These are phyloP conservation scores for Aspergillus coremiiformis DNA, from an alignment of 495 filamentous ascomycete species.

Conservation along the genomic window DNA sequence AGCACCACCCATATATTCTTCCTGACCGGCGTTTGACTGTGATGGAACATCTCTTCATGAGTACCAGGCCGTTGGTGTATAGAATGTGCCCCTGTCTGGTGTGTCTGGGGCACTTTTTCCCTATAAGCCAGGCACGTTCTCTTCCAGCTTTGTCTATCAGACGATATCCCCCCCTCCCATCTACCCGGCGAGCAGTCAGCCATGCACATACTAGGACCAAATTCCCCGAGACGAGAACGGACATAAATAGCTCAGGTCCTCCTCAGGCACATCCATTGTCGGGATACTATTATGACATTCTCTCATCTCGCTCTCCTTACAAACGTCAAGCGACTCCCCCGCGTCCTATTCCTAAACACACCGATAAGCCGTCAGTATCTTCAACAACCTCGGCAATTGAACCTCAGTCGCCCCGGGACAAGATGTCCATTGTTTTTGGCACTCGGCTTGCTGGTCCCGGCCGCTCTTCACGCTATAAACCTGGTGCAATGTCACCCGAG, in stretches of 20 bases:
- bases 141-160: background rate
- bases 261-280: slow-evolving; percentile 36
- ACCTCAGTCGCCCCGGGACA: slow-evolving; percentile 40
- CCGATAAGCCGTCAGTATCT: slow-evolving; percentile 22
- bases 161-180: slow-evolving; percentile 18
- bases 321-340: slow-evolving; percentile 17
- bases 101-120: background rate
- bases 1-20: slow-evolving; percentile 12
- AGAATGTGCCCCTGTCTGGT: background rate
- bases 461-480: slow-evolving; percentile 51
- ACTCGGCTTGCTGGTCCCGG: slow-evolving; percentile 64
- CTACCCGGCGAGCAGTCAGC: slow-evolving; percentile 19
- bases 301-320: slow-evolving; percentile 26
- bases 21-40: slow-evolving; percentile 1
- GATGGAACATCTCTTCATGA: slow-evolving; percentile 28
- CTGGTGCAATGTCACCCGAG: slow-evolving; percentile 35
- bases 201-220: slow-evolving; percentile 10
- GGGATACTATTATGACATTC: slow-evolving; percentile 35
- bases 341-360: slow-evolving; percentile 15
- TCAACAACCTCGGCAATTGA: slow-evolving; percentile 11
- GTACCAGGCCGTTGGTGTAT: slow-evolving; percentile 15
- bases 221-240: slow-evolving; percentile 8
- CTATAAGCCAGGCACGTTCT: background rate
- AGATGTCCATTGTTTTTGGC: slow-evolving; percentile 67
- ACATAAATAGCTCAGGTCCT: slow-evolving; percentile 1